Evolutionary conservation across 2,329 filamentous ascomycete genomes (phyloP).

Genomic region (Fusarium nelsonii): DNA sequence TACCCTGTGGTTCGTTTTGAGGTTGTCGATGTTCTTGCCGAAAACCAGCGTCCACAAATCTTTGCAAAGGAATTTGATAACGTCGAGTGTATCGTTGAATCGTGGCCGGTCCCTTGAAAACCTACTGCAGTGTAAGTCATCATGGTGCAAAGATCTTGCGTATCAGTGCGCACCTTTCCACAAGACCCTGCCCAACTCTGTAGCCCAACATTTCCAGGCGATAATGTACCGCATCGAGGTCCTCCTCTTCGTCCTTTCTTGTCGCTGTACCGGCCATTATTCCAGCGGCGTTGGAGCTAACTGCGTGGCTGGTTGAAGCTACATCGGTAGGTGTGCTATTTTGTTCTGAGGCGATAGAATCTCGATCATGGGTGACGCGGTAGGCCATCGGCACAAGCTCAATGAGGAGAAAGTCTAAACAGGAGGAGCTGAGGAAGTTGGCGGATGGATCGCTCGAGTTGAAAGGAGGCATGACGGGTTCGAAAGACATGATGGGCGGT

Average conservation of each 20-base stretch:
- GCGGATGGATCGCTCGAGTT: conserved; percentile 80
- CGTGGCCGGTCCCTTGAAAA: conserved; percentile 87
- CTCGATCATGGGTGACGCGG: conserved; percentile 81
- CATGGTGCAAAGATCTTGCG: neutral
- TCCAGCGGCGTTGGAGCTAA: conserved; percentile 46
- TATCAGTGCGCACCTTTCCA: conserved; percentile 75
- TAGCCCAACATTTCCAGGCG: conserved; percentile 88
- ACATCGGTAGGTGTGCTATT: conserved; percentile 36
- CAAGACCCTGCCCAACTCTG: conserved; percentile 89
- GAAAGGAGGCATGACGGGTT: conserved; percentile 75
- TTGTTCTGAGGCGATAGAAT: conserved; percentile 59
- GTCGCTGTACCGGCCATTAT: conserved; percentile 42
- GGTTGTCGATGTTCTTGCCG: conserved; percentile 96
- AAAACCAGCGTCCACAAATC: conserved; percentile 96
- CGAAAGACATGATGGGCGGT: conserved; percentile 74
- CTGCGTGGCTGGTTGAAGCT: conserved; percentile 40
- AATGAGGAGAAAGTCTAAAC: conserved; percentile 94
- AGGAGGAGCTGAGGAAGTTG: conserved; percentile 83
- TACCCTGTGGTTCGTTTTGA: conserved; percentile 97
- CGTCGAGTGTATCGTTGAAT: conserved; percentile 91
- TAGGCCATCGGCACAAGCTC: conserved; percentile 96
- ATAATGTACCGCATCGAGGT: conserved; percentile 86
- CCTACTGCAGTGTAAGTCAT: conserved; percentile 63
- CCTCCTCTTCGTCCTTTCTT: conserved; percentile 77
- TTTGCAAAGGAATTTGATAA: conserved; percentile 99